Evolutionary conservation across 352 stramenopile genomes (phyloP), one percentile per base, ranked within the genome.

Genomic region (Globisporangium parvum): DNA sequence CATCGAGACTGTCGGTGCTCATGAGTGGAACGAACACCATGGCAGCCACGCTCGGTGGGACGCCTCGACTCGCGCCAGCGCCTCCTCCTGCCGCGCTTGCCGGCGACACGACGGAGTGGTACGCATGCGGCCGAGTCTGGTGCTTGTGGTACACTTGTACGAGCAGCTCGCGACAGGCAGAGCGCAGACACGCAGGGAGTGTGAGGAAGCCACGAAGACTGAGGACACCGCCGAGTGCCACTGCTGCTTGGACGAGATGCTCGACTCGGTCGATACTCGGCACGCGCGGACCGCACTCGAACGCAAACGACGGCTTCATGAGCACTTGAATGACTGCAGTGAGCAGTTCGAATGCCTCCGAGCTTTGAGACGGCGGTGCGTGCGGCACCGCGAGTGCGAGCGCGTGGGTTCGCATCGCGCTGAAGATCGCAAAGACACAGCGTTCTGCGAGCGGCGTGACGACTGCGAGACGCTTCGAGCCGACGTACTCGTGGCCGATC

Each of bases 401-500:
- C 33, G 69, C 57, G 11, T 66, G 52, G 28, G 60, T 53, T 28
- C 57, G 74, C 46, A 85, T 33, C 3, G 71, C 73, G 39, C 57
- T 71, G 18, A 79, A 71, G 1, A 88, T 60, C 6, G 72, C 67
- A 37, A 75, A 88, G 8, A 58, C 53, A 47, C 78, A 87, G 2
- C 75, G 62, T 21, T 87, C 58, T 0, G 75, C 78, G n/a, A 87
- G 63, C 0, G 75, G 75, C 5, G 72, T 72, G 21, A 88, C 23
- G 3, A 78, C 44, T 1, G 60, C 52, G 23, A 79, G 39, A 11
- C 74, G 66, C 8, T 28, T 33, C 47, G 54, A 75, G 14, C 72
- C 72, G 6, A 75, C 58, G 48, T 73, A 82, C n/a, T 88, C 78
- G 33, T 69, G 67, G 1, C 78, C 75, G n/a, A 87, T 53, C 0